Evolutionary conservation across 2,329 filamentous ascomycete species (phyloP), one percentile per base, ranked within the genome.

Genomic region (Colletotrichum cereale): DNA sequence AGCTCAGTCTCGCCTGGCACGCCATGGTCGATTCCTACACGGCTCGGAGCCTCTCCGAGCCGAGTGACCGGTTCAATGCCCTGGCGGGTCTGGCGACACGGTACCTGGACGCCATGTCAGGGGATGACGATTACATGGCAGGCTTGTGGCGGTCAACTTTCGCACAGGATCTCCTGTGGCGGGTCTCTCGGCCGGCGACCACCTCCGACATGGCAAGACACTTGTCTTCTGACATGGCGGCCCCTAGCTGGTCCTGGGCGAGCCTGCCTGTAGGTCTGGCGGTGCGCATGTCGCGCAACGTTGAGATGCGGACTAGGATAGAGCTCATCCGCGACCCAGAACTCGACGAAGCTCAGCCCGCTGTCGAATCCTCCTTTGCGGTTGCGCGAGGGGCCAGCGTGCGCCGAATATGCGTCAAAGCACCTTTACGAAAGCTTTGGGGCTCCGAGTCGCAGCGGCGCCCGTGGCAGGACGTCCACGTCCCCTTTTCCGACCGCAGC

Each of bases 111-210:
- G 52, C 52, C 29, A 3, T 34, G 12, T 34, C 52, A 2, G 52
- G 29, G 5, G 3, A 55, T 26, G 31, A 55, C 10, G 24, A 55
- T n/a, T 55, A 55, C 24, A 36, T 55, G 52, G 52, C 52, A 34
- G 52, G 52, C 24, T 55, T 55, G 29, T 55, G 52, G 52, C 52
- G 52, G 14, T n/a, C 52, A 14, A 55, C 52, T 14, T 55, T 55
- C 31, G 24, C 52, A 16, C 52, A 29, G 14, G 52, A 55, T 34
- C 29, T 55, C 1, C 18, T 34, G 16, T 55, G 29, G 52, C 12
- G 14, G 7, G 52, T 55, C 31, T 21, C 52, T 34, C 26, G 14
- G 18, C 12, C 52, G 31, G 16, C 47, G 10, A 14, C 47, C 11
- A 18, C 3, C 14, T 29, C 3, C 16, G 18, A 29, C 5, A 55